A percentile compares a stretch with the other conserved stretches of the same genome.
Evolutionary conservation across 75 land plant genomes (phyloP).

Genomic region (Sequoia sempervirens): DNA sequence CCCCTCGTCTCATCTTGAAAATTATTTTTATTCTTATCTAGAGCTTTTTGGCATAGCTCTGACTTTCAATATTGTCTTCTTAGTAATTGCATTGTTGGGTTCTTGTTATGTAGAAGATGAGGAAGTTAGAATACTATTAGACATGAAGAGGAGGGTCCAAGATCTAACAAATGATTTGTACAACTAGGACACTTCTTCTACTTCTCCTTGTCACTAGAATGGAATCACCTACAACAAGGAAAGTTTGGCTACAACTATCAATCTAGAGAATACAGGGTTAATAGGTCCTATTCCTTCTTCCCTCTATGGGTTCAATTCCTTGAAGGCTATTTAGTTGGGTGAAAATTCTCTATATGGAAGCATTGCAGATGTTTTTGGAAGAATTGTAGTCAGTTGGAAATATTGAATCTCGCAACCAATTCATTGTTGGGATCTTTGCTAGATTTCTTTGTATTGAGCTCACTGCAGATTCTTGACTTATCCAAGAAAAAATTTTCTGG

Average conservation of each 20-base stretch:
- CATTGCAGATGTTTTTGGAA: slow-evolving; percentile 15
- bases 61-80: background rate
- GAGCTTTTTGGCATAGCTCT: no score
- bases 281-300: slow-evolving; percentile 19
- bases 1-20: no score
- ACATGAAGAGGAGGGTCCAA: background rate
- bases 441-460: slow-evolving; percentile 1
- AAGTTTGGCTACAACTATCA: slow-evolving; percentile 31
- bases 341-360: slow-evolving; percentile 42
- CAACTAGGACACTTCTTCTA: slow-evolving; percentile 18
- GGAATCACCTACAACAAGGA: slow-evolving; percentile 44
- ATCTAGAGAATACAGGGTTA: slow-evolving; percentile 25
- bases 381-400: slow-evolving; percentile 27
- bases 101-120: background rate
- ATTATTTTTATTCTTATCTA: no score
- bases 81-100: no score
- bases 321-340: slow-evolving; percentile 43
- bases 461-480: slow-evolving; percentile 20
- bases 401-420: slow-evolving; percentile 59
- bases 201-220: slow-evolving; percentile 40
- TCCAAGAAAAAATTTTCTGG: slow-evolving; percentile 23
- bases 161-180: background rate
- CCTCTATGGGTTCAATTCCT: slow-evolving; percentile 39
- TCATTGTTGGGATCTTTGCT: slow-evolving; percentile 37
- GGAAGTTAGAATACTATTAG: background rate